Evolutionary conservation across 2,329 filamentous ascomycete species (phyloP).

Genomic region (Cladophialophora immunda): DNA sequence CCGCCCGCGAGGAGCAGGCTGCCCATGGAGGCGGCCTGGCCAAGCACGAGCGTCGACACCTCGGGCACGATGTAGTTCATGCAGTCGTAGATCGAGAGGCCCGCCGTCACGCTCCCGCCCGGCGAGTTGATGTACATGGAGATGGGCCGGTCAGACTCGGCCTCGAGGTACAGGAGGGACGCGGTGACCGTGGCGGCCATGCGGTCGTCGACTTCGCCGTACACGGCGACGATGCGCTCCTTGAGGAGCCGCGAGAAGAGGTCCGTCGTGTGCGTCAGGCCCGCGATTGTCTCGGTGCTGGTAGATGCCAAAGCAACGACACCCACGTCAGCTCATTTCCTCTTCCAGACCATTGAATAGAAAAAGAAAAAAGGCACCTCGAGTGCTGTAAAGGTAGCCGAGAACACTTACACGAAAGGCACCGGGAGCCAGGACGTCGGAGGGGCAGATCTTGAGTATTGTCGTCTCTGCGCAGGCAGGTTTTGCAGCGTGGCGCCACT

Average conservation of each 20-base stretch:
- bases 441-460: slow-evolving; percentile 19
- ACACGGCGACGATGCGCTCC: slow-evolving; percentile 54
- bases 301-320: not conserved
- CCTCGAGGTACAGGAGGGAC: slow-evolving; percentile 96
- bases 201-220: slow-evolving; percentile 70
- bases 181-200: slow-evolving; percentile 94
- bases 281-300: slow-evolving; percentile 39
- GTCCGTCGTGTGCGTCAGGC: slow-evolving; percentile 65
- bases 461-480: slow-evolving; percentile 1
- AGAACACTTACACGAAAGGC: slow-evolving; percentile 32
- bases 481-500: not conserved
- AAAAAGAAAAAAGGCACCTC: too few relatives aligned
- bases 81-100: slow-evolving; percentile 94
- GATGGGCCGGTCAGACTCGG: slow-evolving; percentile 86
- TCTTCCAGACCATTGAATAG: not conserved
- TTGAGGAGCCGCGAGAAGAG: slow-evolving; percentile 83
- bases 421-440: slow-evolving; percentile 38
- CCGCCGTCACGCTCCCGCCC: slow-evolving; percentile 88
- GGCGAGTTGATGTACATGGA: slow-evolving; percentile 98
- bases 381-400: too few relatives aligned
- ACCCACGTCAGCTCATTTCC: not conserved
- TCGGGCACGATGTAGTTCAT: slow-evolving; percentile 96
- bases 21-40: slow-evolving; percentile 95
- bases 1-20: slow-evolving; percentile 87
- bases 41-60: slow-evolving; percentile 93